phyloP scores from a whole-genome alignment of 331 rosid species.

The Phaseolus coccineus region DNA sequence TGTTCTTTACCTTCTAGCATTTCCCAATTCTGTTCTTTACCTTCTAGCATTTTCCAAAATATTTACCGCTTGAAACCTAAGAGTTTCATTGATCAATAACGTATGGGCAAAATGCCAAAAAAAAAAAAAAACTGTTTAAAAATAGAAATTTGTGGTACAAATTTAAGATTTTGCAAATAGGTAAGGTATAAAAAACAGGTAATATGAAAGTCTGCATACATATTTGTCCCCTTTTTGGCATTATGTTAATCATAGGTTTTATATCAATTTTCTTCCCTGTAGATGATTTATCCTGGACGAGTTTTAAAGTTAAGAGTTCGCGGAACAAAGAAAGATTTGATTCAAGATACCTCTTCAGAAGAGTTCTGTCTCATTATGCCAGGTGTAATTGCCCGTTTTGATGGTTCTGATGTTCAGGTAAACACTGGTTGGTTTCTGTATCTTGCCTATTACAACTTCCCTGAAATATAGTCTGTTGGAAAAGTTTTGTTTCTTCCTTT shows the following conservation, averaged over 20 bases:
- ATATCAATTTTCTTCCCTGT: constrained; percentile 38
- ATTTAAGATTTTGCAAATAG: constrained; percentile 18
- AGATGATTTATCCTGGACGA: constrained; percentile 80
- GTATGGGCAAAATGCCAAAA: neutral
- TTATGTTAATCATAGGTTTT: constrained; percentile 25
- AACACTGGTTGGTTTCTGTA: constrained; percentile 12
- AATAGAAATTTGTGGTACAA: neutral
- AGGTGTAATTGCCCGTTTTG: constrained; percentile 85
- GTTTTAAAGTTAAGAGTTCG: constrained; percentile 85
- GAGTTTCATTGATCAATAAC: neutral
- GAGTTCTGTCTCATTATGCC: constrained; percentile 88
- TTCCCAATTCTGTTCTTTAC: neutral
- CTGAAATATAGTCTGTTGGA: neutral
- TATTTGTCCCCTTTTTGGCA: constrained; percentile 2
- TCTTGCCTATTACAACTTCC: neutral
- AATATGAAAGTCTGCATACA: neutral
- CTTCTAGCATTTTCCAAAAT: neutral
- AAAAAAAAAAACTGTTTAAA: neutral
- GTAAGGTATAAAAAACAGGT: constrained; percentile 17
- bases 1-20: neutral
- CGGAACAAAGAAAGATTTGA: constrained; percentile 84
- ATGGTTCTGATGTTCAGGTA: constrained; percentile 89
- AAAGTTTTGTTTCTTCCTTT: neutral
- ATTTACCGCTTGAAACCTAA: neutral
- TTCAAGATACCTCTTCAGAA: constrained; percentile 77